Evolutionary conservation across 1,284 basidiomycete species (phyloP).

Genomic region (Trichosporon sp.): DNA sequence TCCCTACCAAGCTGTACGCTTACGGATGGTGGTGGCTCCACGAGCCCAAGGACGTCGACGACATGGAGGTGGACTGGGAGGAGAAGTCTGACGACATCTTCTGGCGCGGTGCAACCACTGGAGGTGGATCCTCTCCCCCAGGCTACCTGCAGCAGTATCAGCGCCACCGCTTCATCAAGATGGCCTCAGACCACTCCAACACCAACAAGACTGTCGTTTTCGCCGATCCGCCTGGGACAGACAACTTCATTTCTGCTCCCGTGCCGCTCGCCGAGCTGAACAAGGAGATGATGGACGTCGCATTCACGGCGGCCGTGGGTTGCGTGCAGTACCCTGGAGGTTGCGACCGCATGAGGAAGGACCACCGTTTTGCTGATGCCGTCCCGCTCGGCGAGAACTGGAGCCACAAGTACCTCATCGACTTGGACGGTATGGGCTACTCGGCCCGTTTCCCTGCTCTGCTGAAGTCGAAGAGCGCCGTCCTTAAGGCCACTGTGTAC

Average conservation of each 20-base stretch:
- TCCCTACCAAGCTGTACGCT: slow-evolving; percentile 71
- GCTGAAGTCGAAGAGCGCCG: slow-evolving; percentile 64
- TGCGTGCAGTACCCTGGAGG: slow-evolving; percentile 70
- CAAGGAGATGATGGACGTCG: slow-evolving; percentile 76
- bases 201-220: slow-evolving; percentile 67
- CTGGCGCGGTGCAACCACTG: slow-evolving; percentile 78
- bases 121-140: slow-evolving; percentile 78
- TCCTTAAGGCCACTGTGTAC: slow-evolving; percentile 83
- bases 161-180: slow-evolving; percentile 77
- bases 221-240: slow-evolving; percentile 61
- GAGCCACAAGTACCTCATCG: slow-evolving; percentile 86
- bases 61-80: slow-evolving; percentile 69
- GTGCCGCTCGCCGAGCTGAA: slow-evolving; percentile 65
- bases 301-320: slow-evolving; percentile 73
- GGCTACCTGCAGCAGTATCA: slow-evolving; percentile 81
- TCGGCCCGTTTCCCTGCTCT: slow-evolving; percentile 81
- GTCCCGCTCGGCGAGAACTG: slow-evolving; percentile 79
- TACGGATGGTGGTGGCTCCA: slow-evolving; percentile 62
- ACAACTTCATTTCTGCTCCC: slow-evolving; percentile 56
- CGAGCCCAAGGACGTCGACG: slow-evolving; percentile 68
- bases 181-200: slow-evolving; percentile 61
- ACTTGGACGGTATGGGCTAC: slow-evolving; percentile 92
- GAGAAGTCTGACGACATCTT: slow-evolving; percentile 52
- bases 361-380: slow-evolving; percentile 69
- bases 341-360: slow-evolving; percentile 59